Conservation (phyloP, 169 alveolate genomes). For the Theileria parva region DNA sequence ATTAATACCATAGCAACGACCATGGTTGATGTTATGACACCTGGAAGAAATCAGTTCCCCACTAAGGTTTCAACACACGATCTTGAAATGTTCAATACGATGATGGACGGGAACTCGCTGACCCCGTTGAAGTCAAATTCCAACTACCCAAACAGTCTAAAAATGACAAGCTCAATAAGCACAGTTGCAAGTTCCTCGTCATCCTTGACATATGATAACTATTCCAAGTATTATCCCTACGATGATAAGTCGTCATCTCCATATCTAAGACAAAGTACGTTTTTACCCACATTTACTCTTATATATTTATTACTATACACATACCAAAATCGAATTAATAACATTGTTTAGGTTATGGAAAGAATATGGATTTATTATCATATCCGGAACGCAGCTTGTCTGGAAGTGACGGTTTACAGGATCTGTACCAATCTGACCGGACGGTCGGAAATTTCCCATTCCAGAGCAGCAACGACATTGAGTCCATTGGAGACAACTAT, state of each 20-base stretch:
- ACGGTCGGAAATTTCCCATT: not conserved
- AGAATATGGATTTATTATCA: not conserved
- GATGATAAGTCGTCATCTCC: not conserved
- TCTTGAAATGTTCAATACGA: conserved; percentile 2
- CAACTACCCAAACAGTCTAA: not conserved
- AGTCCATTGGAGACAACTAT: not conserved
- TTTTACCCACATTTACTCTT: not conserved
- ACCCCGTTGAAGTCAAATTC: conserved; percentile 8
- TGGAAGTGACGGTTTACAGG: not conserved
- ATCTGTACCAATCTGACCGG: not conserved
- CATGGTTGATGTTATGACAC: not conserved
- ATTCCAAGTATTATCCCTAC: not conserved
- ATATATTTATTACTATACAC: too few species aligned
- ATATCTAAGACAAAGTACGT: not conserved
- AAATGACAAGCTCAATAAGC: not conserved
- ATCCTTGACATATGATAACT: not conserved
- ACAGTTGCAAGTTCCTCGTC: not conserved
- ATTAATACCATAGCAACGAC: not conserved
- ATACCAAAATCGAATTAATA: not conserved
- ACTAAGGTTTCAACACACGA: conserved; percentile 23
- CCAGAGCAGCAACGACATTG: not conserved
- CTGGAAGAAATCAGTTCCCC: conserved; percentile 12
- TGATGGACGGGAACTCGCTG: conserved; percentile 11
- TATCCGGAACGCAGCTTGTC: not conserved
- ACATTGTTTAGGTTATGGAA: not conserved